These are phyloP conservation scores for Annulohypoxylon stygium DNA, from an alignment of 495 filamentous ascomycete species.

Conservation along the genomic window DNA sequence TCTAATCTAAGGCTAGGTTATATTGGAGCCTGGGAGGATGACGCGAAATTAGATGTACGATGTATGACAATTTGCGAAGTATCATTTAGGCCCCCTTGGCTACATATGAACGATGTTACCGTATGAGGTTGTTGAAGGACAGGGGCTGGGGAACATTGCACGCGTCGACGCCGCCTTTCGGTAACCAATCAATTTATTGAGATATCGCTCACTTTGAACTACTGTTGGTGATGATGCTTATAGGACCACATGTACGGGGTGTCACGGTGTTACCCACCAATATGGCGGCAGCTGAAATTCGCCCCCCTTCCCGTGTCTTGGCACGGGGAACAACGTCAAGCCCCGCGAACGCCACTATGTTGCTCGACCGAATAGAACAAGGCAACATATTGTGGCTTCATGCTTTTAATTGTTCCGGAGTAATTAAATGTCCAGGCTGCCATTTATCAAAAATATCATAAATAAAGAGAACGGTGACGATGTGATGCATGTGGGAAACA, in stretches of 20 bases:
- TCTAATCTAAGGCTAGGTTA: not conserved
- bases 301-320: not conserved
- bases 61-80: constrained; percentile 1
- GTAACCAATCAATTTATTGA: constrained; percentile 1
- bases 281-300: not conserved
- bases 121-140: not conserved
- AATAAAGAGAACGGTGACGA: not conserved
- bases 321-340: not conserved
- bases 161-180: not conserved
- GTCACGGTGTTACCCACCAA: constrained; percentile 5
- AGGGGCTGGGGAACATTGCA: constrained; percentile 2
- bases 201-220: not conserved
- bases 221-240: not conserved
- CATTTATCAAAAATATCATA: not conserved
- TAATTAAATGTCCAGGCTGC: not conserved
- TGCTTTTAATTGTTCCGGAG: not conserved
- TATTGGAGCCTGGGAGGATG: not conserved
- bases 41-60: not conserved
- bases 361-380: not conserved
- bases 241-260: not conserved
- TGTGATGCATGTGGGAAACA: no score
- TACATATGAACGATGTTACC: not conserved
- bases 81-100: not conserved
- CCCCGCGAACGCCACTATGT: not conserved
- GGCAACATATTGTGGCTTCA: not conserved